Base-by-base conservation (phyloP, 2,329 filamentous ascomycete genomes). In the Rosellinia necatrix region DNA sequence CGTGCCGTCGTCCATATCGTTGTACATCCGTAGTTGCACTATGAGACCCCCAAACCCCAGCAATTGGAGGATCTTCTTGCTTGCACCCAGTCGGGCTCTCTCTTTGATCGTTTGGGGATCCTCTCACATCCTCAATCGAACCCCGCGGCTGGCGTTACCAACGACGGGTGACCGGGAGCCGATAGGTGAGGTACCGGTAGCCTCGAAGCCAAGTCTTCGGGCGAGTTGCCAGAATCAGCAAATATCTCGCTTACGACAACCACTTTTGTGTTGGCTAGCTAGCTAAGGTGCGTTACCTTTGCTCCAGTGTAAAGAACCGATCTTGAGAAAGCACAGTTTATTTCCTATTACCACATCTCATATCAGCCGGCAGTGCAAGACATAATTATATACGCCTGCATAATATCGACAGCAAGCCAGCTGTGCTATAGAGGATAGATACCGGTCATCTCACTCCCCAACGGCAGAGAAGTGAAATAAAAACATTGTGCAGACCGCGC, bases 351-450 rank as follows among this genome's bases (percentile, higher is more conserved):
- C n/a, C n/a, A n/a, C n/a, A n/a, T n/a, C n/a, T n/a, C n/a, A n/a
- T n/a, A 51, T 43, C 38, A 40, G 44, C 46, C 51, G 49, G 59
- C 56, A 30, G 56, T 61, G 59, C 53, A 56, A 57, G 38, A 35
- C 50, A 53, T 40, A 49, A 46, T 47, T 46, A 43, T 46, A 43
- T 41, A 50, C 27, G 42, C 46, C 34, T 53, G 48, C 52, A 56
- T 56, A 29, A 40, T 15, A 30, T 43, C 29, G 17, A 56, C 51
- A 47, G 51, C 51, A 46, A 48, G 30, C 38, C n/a, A 40, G 42
- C 34, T 21, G 27, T 42, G 40, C 34, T 49, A 30, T 46, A 22
- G 8, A 38, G 3, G 27, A 41, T 46, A 43, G 47, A 50, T 34
- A n/a, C n/a, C n/a, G n/a, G n/a, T n/a, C n/a, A n/a, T n/a, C n/a